Base-by-base conservation (phyloP, 805 yeast genomes). In the Wickerhamiella vanderwaltii region DNA sequence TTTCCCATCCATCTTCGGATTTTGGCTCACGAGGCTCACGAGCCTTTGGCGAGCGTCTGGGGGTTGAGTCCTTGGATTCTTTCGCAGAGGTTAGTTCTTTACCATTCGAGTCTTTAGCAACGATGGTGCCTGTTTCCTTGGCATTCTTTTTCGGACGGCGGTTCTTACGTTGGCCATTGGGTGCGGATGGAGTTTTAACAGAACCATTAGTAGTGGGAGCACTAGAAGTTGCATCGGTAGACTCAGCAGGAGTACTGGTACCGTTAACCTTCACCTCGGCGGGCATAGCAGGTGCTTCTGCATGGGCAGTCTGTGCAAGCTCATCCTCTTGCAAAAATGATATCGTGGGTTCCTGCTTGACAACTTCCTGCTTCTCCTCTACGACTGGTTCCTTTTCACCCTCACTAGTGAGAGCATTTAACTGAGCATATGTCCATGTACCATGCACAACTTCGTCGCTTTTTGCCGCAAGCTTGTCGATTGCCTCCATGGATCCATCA, bases 401-500 rank as follows among this genome's bases (percentile, higher is more conserved):
- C 18, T 19, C 15, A 20, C 13, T 23, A 28, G 45, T 35, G 35
- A 38, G 30, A 17, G 24, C 38, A 12, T 35, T 17, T 17, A 45
- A 11, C 26, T 24, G 41, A 9, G 35, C 38, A 26, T 22, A 45
- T 3, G 40, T 37, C 23, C 25, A 34, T 12, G 29, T 44, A 15
- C 47, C 57, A 22, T 44, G 43, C 5, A 61, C 52, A 5, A 49
- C 40, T 30, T 53, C 56, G 6, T 43, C 47, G 2, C 48, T 39
- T n/a, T 59, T 63, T 3, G 42, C 41, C n/a, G 32, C 43, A 24
- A 61, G 51, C 46, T 51, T 49, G 17, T 50, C 54, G 12, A 57
- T 49, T 11, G 62, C 55, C 26, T 47, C 53, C n/a, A 59, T 46
- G 9, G 64, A 49, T 1, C 48, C 34, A 9, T 57, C 62, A 31